A percentile compares a stretch with the other conserved stretches of the same genome.
Conservation (phyloP, 192 early-diverging fungal genomes). For the Pecoramyces ruminantium region DNA sequence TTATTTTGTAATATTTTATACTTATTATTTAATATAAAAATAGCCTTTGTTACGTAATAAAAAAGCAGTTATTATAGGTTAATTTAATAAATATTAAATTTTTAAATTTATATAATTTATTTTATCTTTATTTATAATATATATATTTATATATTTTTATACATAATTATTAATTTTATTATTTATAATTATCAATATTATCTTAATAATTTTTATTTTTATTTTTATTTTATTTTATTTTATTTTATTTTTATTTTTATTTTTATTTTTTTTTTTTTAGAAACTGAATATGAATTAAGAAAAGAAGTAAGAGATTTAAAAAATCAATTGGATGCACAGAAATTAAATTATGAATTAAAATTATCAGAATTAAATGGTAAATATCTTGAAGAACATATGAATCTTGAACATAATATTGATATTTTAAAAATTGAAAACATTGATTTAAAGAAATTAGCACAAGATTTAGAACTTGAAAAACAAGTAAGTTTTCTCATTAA, state of each 20-base stretch:
- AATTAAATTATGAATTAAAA: not conserved
- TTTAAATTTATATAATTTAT: too few species aligned
- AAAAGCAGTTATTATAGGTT: not conserved
- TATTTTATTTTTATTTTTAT: too few species aligned
- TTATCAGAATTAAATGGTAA: not conserved
- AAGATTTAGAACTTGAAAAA: not conserved
- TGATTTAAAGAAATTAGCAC: not conserved
- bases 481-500: not conserved
- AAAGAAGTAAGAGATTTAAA: not conserved
- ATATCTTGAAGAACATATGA: not conserved
- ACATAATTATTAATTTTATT: too few species aligned
- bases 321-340: not conserved
- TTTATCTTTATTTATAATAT: too few species aligned
- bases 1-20: too few species aligned
- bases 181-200: too few species aligned
- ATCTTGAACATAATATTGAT: not conserved
- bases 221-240: too few species aligned
- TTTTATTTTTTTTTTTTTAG: too few species aligned
- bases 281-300: not conserved
- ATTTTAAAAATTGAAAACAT: not conserved
- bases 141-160: too few species aligned
- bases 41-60: not conserved
- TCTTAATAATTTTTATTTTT: too few species aligned
- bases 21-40: too few species aligned
- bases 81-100: too few species aligned